Conservation (phyloP, 169 alveolate genomes). For the Theileria equi region DNA sequence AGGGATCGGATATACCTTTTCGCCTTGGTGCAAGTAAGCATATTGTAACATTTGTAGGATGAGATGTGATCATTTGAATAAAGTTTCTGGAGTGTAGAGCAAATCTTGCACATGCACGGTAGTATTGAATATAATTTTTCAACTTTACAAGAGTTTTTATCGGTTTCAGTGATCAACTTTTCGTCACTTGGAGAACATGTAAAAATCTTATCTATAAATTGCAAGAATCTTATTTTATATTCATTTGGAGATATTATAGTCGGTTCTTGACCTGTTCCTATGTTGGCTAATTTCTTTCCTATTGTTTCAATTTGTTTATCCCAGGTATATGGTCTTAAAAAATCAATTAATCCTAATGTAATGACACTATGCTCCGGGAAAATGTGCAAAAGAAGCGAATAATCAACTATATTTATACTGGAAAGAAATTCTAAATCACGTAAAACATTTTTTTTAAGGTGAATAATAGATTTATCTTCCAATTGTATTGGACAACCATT, state of each 20-base stretch:
- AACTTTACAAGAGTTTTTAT: background rate
- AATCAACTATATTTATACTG: constrained; percentile 49
- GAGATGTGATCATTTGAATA: constrained; percentile 5
- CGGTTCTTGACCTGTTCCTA: constrained; percentile 59
- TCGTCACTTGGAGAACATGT: background rate
- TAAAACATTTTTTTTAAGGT: background rate
- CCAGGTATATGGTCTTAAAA: constrained; percentile 64
- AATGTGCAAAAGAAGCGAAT: constrained; percentile 52
- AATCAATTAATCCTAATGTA: constrained; percentile 54
- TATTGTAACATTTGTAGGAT: too few relatives aligned
- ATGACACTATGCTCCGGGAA: constrained; percentile 33
- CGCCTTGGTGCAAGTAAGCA: too few relatives aligned
- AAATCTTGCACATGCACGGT: constrained; percentile 16
- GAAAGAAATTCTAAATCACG: constrained; percentile 57
- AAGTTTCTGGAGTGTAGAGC: background rate
- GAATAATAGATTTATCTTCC: background rate
- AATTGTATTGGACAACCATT: constrained; percentile 58
- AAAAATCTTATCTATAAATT: constrained; percentile 22
- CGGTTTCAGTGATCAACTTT: background rate
- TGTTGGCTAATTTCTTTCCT: constrained; percentile 63
- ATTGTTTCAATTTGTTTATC: constrained; percentile 66
- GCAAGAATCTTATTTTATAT: constrained; percentile 39
- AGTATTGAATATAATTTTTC: background rate
- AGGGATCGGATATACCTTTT: too few relatives aligned
- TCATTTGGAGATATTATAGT: constrained; percentile 62